Evolutionary conservation across 1,284 basidiomycete genomes (phyloP).

Genomic region (Pseudozyma sp.): DNA sequence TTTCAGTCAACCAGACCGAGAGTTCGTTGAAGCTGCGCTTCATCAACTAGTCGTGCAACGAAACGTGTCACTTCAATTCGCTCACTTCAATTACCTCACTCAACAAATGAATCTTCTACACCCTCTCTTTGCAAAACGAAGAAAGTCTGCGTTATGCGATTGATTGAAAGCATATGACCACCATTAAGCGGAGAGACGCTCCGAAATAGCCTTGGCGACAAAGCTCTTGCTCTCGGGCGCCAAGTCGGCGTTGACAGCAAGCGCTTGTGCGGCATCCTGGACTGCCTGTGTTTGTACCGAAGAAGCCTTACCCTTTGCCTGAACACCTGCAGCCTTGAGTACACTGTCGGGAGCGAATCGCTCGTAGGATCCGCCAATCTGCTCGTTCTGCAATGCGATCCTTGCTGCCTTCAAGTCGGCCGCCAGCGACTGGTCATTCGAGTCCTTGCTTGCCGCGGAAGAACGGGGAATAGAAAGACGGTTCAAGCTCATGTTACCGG

Average conservation of each 20-base stretch:
- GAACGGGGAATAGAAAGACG: conserved; percentile 4
- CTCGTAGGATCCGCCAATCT: conserved; percentile 39
- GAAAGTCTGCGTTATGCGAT: too few species aligned
- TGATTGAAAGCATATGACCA: too few species aligned
- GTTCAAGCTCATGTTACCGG: conserved; percentile 16
- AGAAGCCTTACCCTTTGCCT: background rate
- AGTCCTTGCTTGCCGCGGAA: background rate
- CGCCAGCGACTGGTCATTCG: conserved; percentile 29
- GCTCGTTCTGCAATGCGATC: conserved; percentile 32
- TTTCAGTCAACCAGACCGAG: conserved; percentile 3
- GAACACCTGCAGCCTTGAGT: conserved; percentile 27
- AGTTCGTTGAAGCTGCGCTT: conserved; percentile 13
- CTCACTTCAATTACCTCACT: background rate
- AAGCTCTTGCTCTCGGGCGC: conserved; percentile 32
- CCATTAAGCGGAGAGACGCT: conserved; percentile 15
- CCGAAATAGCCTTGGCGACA: conserved; percentile 29
- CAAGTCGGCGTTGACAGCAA: conserved; percentile 30
- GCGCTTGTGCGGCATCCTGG: conserved; percentile 35
- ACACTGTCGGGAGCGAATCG: conserved; percentile 13
- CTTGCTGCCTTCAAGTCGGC: conserved; percentile 31
- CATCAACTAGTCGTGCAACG: conserved; percentile 4
- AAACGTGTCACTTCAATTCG: background rate
- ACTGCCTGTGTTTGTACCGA: conserved; percentile 18
- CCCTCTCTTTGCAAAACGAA: background rate
- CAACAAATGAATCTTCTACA: background rate